phyloP scores from a whole-genome alignment of 495 filamentous ascomycete genomes.

The Neurospora pannonica region DNA sequence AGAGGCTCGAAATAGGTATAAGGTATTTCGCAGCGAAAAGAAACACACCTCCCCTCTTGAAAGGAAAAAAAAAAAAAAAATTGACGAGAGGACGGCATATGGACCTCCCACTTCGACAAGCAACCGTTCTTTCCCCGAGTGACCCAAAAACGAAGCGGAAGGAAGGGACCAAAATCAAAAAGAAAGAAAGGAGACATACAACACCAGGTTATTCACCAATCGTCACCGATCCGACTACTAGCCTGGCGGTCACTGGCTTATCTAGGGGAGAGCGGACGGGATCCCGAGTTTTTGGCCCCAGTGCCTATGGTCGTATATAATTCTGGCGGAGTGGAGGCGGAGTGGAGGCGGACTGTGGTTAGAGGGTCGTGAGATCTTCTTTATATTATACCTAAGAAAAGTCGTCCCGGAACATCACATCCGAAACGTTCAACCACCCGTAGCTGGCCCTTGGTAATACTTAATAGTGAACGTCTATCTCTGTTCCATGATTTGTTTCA shows the following conservation, averaged over 20 bases:
- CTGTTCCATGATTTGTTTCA: not conserved
- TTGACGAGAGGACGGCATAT: not conserved
- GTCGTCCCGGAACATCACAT: not conserved
- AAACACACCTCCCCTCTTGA: too few relatives aligned
- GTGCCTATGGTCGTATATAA: not conserved
- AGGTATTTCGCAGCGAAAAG: too few relatives aligned
- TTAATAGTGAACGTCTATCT: too few relatives aligned
- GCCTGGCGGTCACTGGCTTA: slow-evolving; percentile 13
- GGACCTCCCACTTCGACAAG: not conserved
- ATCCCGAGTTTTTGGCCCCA: slow-evolving; percentile 29
- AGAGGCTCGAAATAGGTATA: too few relatives aligned
- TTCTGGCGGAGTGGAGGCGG: not conserved
- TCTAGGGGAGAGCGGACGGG: slow-evolving; percentile 44
- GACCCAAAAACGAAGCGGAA: not conserved
- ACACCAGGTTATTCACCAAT: not conserved
- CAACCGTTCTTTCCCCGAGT: not conserved
- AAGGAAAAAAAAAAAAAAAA: too few relatives aligned
- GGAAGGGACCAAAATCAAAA: not conserved
- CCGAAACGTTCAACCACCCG: too few relatives aligned
- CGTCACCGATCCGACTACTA: not conserved
- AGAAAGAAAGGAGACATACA: not conserved
- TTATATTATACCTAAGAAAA: not conserved
- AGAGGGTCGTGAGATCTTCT: not conserved
- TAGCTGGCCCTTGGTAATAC: too few relatives aligned
- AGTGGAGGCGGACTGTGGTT: not conserved